Base-by-base conservation (phyloP, 805 yeast genomes). In the Metschnikowia baotianmanensis region DNA sequence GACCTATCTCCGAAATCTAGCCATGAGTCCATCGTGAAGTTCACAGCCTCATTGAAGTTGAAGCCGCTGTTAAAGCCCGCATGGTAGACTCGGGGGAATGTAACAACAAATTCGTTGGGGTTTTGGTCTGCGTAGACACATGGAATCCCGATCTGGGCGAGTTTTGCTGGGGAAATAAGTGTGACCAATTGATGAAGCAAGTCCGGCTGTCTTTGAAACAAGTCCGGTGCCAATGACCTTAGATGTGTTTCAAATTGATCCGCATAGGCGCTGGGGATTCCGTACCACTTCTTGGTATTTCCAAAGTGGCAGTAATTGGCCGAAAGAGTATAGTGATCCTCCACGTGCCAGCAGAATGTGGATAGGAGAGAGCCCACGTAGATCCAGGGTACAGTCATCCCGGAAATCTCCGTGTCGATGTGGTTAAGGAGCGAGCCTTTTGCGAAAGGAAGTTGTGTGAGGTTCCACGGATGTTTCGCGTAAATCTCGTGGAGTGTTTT, bases 281-380 rank as follows among this genome's bases (percentile, higher is more conserved):
- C 91, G 58, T 90, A 90, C 98, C 98, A 90, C 44, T 89, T 82
- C 58, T 91, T 91, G 6, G 91, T 82, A 11, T 83, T 82, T 1
- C 98, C 98, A 47, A 77, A 72, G 58, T 90, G 96, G 59, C 95
- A 95, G 59, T 90, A 90, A 59, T 91, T 91, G 4, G 95, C 90
- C 36, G 95, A 85, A 46, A 87, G 71, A 0, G 96, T 86, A 58
- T 86, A 88, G 58, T 91, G 97, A 61, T 90, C 98, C 56, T 90
- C 98, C 43, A 86, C 83, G 60, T 91, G 97, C 96, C 97, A 91
- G 62, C 98, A 90, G 58, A 91, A 91, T 1, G 97, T 87, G 2
- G 95, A 84, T 53, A 88, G 80, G 36, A 87, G 71, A 37, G 95
- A 86, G 0, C 98, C 98, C 12, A 90, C 79, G 55, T 90, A 90